Conservation (phyloP, 495 filamentous ascomycete genomes). For the Daldinia childiae region DNA sequence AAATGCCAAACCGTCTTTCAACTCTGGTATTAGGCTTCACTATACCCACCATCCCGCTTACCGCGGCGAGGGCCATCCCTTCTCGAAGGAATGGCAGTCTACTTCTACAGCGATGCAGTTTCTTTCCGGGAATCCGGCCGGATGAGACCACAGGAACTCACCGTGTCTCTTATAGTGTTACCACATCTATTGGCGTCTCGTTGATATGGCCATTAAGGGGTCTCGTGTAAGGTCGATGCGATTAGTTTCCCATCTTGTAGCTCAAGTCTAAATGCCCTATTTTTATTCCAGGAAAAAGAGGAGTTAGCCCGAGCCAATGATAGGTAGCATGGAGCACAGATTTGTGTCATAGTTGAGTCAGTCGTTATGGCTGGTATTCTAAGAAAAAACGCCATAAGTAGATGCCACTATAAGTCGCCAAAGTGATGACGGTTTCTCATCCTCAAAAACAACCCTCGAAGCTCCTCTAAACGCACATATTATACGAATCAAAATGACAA, state of each 20-base stretch:
- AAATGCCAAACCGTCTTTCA: constrained; percentile 9
- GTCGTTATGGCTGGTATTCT: not conserved
- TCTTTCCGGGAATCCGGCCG: constrained; percentile 28
- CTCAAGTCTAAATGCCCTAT: constrained; percentile 8
- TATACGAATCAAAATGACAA: constrained; percentile 29
- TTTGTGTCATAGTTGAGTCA: constrained; percentile 25
- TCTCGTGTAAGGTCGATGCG: constrained; percentile 15
- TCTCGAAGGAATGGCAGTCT: constrained; percentile 23
- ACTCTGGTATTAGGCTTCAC: constrained; percentile 14
- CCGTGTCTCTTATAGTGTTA: constrained; percentile 13
- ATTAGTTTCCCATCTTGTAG: constrained; percentile 21
- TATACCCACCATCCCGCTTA: constrained; percentile 35
- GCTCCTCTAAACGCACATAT: constrained; percentile 12
- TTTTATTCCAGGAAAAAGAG: constrained; percentile 3
- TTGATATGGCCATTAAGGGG: constrained; percentile 13
- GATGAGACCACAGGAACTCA: constrained; percentile 15
- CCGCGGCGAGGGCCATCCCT: constrained; percentile 22
- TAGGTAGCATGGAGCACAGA: constrained; percentile 5
- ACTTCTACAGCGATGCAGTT: constrained; percentile 24
- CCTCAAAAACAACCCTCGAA: constrained; percentile 2
- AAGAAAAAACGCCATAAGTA: not conserved
- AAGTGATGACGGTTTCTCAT: constrained; percentile 15
- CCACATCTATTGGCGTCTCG: constrained; percentile 28
- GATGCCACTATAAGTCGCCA: constrained; percentile 25
- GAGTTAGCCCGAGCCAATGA: constrained; percentile 23